These are phyloP conservation scores for Mastigamoeba balamuthi DNA, from an alignment of 78 protist species.

Conservation along the genomic window DNA sequence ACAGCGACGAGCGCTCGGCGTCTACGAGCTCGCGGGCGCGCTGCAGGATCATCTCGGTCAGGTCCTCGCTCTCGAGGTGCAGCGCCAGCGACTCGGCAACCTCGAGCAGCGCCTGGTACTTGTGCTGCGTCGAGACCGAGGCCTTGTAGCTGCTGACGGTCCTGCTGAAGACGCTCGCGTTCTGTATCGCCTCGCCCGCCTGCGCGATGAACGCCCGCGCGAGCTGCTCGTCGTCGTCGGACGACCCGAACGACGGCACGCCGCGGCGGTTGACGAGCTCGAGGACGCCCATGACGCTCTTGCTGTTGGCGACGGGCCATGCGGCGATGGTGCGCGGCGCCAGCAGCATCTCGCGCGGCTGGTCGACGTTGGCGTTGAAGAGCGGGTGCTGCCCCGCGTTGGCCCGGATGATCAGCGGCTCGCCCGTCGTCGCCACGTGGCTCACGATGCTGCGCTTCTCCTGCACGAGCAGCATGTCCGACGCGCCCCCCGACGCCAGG, in stretches of 20 bases:
- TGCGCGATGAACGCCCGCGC: neutral
- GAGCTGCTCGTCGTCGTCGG: neutral
- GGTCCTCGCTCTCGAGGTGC: neutral
- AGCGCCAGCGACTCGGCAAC: neutral
- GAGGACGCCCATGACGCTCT: too few relatives aligned
- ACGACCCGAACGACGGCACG: too few relatives aligned
- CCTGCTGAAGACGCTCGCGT: neutral
- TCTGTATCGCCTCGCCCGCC: neutral
- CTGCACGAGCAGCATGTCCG: neutral
- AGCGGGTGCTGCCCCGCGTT: too few relatives aligned
- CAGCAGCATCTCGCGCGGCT: too few relatives aligned
- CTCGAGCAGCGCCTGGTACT: conserved; percentile 1
- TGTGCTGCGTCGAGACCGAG: conserved; percentile 1
- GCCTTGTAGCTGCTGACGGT: neutral
- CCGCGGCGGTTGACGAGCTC: too few relatives aligned
- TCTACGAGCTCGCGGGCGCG: conserved; percentile 3
- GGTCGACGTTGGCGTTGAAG: too few relatives aligned
- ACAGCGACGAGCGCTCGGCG: conserved; percentile 7
- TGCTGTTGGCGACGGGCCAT: too few relatives aligned
- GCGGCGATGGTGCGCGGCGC: too few relatives aligned
- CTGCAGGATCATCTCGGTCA: conserved; percentile 11
- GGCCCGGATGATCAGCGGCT: too few relatives aligned
- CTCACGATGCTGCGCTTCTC: neutral
- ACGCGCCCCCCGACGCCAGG: neutral
- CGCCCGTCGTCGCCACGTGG: neutral